A percentile compares a stretch with the other conserved stretches of the same genome.
These are phyloP conservation scores for Trifolium subterraneum DNA, from an alignment of 306 rosid species.

Conservation along the genomic window DNA sequence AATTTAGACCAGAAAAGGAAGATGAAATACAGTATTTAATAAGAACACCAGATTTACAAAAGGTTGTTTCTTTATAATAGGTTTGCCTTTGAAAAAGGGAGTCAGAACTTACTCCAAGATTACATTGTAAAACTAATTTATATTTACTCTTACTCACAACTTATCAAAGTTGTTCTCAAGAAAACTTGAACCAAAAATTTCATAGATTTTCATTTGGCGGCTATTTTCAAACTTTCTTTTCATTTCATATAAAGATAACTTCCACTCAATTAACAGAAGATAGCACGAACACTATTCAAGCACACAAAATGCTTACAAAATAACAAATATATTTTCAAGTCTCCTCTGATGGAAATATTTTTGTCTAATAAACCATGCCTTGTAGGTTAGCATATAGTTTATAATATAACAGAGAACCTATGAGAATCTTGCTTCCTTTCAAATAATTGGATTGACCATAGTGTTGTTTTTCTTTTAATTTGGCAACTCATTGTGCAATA, in stretches of 20 bases:
- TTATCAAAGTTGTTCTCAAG: not conserved
- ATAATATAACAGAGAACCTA: not conserved
- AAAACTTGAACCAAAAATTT: not conserved
- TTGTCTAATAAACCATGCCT: conserved; percentile 9
- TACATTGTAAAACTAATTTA: not conserved
- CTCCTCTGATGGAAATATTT: not conserved
- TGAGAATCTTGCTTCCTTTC: conserved; percentile 10
- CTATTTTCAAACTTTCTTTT: no score
- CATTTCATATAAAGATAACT: not conserved
- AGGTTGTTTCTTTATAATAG: not conserved
- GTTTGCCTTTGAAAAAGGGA: not conserved
- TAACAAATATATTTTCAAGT: not conserved
- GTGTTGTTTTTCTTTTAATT: conserved; percentile 8
- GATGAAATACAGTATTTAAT: not conserved
- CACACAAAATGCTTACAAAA: not conserved
- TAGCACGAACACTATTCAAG: not conserved
- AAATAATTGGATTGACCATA: not conserved
- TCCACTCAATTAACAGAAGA: not conserved
- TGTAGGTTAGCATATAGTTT: conserved; percentile 1
- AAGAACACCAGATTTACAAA: not conserved
- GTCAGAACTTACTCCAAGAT: not conserved
- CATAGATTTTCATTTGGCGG: not conserved
- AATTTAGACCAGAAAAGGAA: not conserved
- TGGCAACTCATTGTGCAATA: not conserved
- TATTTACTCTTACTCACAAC: not conserved